Evolutionary conservation across 2,329 filamentous ascomycete genomes (phyloP), one percentile per base, ranked within the genome.

Genomic region (Phaeosphaeria sp.): DNA sequence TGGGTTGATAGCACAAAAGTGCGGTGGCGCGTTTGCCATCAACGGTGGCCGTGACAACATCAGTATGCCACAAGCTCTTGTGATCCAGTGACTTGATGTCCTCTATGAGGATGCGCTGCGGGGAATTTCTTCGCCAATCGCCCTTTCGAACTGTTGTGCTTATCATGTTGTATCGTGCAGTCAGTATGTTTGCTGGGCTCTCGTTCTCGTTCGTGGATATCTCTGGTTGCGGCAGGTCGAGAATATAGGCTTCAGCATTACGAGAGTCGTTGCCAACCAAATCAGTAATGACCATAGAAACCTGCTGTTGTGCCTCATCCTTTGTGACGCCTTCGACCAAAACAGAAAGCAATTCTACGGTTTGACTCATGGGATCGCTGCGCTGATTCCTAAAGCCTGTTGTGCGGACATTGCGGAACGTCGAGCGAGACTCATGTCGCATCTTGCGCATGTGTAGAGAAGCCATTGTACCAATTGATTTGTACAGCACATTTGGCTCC

Each of bases 361-460:
- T 20, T 7, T 41, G 36, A 27, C 44, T 52, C 44, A 79, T 77
- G 1, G 74, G 72, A 55, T 79, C 77, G 21, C 61, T 66, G 10
- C 56, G 63, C 50, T 77, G 75, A 42, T 76, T 77, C 11, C 73
- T 68, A 58, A 77, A 77, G 10, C 67, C 72, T 11, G 47, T 56
- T 5, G 25, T 27, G 2, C 69, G 65, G 6, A 73, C 56, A 43
- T 60, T 55, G 5, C 58, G 55, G 39, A 76, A 74, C 0, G 68
- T n/a, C 23, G 42, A 41, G 7, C 50, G 39, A 7, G 39, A 52
- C 15, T 21, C 25, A 13, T 52, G 39, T 25, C 25, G 50, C 13
- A 23, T 44, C 15, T 39, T 44, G 25, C 39, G 39, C 39, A 52
- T 15, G 15, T 52, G 44, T 7, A 52, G 3, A 13, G 50, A 52